Evolutionary conservation across 805 yeast genomes (phyloP).

Genomic region (Metschnikowia proteae): DNA sequence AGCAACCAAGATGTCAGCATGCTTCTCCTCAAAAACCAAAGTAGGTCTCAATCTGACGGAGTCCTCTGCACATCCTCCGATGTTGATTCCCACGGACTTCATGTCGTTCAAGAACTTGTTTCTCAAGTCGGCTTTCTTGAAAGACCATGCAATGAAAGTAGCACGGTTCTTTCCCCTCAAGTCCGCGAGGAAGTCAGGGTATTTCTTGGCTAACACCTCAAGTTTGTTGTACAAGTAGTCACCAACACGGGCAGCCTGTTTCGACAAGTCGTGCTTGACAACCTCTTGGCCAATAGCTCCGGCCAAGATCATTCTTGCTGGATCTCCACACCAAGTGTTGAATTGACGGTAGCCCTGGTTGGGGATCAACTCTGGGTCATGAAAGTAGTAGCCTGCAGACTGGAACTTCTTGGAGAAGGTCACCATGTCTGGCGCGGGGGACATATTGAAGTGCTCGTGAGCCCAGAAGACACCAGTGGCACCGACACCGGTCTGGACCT

Average conservation of each 20-base stretch:
- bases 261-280: conserved; percentile 54
- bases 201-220: conserved; percentile 47
- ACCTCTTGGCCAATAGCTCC: conserved; percentile 69
- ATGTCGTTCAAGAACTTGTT: conserved; percentile 57
- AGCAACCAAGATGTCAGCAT: conserved; percentile 62
- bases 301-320: conserved; percentile 73
- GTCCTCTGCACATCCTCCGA: conserved; percentile 81
- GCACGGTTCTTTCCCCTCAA: conserved; percentile 74
- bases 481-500: conserved; percentile 88
- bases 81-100: conserved; percentile 66
- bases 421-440: conserved; percentile 77
- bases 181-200: conserved; percentile 50
- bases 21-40: conserved; percentile 72
- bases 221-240: conserved; percentile 59
- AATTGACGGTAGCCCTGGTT: conserved; percentile 80
- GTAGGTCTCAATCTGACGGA: conserved; percentile 82
- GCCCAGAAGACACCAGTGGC: conserved; percentile 87
- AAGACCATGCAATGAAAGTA: conserved; percentile 81
- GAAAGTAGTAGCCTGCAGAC: conserved; percentile 83
- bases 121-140: conserved; percentile 51
- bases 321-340: conserved; percentile 94
- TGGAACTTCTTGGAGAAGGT: conserved; percentile 88
- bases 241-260: conserved; percentile 59
- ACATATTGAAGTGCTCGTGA: conserved; percentile 76
- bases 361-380: conserved; percentile 69